Conservation (phyloP, 1,284 basidiomycete genomes). For the Trichosporon faecale region DNA sequence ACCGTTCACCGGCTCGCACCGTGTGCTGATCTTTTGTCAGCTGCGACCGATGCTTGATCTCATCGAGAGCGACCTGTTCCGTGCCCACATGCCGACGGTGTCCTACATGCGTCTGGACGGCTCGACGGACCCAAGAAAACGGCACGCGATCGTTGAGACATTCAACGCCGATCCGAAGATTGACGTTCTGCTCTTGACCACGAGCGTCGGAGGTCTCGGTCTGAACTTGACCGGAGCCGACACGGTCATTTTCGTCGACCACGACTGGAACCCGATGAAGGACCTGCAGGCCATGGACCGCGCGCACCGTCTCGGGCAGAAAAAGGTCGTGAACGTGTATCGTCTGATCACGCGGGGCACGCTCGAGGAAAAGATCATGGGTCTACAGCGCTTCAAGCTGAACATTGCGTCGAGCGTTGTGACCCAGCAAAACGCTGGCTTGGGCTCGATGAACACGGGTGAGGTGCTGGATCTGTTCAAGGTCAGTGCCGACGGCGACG, state of each 20-base stretch:
- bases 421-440: slow-evolving; percentile 91
- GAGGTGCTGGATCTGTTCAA: slow-evolving; percentile 92
- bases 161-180: slow-evolving; percentile 98
- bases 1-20: slow-evolving; percentile 57
- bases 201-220: slow-evolving; percentile 93
- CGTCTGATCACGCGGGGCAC: slow-evolving; percentile 95
- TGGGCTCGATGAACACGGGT: slow-evolving; percentile 95
- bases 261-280: slow-evolving; percentile 99
- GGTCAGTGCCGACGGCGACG: slow-evolving; percentile 63
- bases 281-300: slow-evolving; percentile 99
- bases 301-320: slow-evolving; percentile 96
- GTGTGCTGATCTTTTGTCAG: slow-evolving; percentile 98
- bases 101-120: slow-evolving; percentile 99
- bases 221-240: slow-evolving; percentile 96
- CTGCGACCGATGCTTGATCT: slow-evolving; percentile 99
- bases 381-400: slow-evolving; percentile 96
- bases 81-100: slow-evolving; percentile 84
- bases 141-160: slow-evolving; percentile 93
- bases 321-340: slow-evolving; percentile 98
- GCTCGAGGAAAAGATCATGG: slow-evolving; percentile 99
- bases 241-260: slow-evolving; percentile 98
- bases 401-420: slow-evolving; percentile 97
- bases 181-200: slow-evolving; percentile 92
- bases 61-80: slow-evolving; percentile 92
- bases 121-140: slow-evolving; percentile 78